Percentiles rank a stretch among this genome's conserved stretches.
Evolutionary conservation across 768 basidiomycete species (phyloP).

Genomic region (Thelephora ganbajun): DNA sequence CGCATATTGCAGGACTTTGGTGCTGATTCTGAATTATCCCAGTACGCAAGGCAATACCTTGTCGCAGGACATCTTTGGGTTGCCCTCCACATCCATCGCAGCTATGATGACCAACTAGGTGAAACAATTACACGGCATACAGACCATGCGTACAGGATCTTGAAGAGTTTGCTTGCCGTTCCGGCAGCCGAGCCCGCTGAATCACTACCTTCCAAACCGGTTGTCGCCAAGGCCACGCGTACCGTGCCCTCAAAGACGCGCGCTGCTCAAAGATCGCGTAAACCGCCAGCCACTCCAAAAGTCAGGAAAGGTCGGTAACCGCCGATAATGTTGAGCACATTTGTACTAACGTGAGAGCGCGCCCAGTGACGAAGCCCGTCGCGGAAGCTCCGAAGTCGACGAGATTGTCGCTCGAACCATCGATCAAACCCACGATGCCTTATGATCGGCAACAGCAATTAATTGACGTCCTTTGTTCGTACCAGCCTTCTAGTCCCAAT

Average conservation of each 20-base stretch:
- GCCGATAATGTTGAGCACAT: not conserved
- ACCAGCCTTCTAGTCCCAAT: not conserved
- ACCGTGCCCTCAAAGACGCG: conserved; percentile 4
- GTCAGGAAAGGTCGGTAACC: conserved; percentile 22
- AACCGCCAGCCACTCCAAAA: conserved; percentile 28
- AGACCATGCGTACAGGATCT: conserved; percentile 35
- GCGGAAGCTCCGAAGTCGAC: too few relatives aligned
- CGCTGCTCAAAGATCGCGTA: conserved; percentile 1
- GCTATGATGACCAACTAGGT: conserved; percentile 28
- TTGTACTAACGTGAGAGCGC: too few relatives aligned
- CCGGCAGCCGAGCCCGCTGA: conserved; percentile 10
- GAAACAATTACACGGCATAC: conserved; percentile 34
- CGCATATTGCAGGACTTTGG: conserved; percentile 14
- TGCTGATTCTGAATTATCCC: conserved; percentile 15
- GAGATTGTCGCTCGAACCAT: not conserved
- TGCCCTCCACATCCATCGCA: conserved; percentile 56
- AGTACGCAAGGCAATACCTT: conserved; percentile 31
- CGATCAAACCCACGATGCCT: conserved; percentile 5
- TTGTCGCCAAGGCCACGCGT: conserved; percentile 8
- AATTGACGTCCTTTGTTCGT: conserved; percentile 22
- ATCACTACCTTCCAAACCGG: conserved; percentile 4
- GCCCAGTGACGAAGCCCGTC: too few relatives aligned
- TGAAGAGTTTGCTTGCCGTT: conserved; percentile 20
- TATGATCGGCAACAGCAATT: conserved; percentile 21
- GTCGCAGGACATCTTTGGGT: conserved; percentile 51